A percentile compares a stretch with the other conserved stretches of the same genome.
Evolutionary conservation across 345 rosid species (phyloP).

Genomic region (Eucalyptus camaldulensis): DNA sequence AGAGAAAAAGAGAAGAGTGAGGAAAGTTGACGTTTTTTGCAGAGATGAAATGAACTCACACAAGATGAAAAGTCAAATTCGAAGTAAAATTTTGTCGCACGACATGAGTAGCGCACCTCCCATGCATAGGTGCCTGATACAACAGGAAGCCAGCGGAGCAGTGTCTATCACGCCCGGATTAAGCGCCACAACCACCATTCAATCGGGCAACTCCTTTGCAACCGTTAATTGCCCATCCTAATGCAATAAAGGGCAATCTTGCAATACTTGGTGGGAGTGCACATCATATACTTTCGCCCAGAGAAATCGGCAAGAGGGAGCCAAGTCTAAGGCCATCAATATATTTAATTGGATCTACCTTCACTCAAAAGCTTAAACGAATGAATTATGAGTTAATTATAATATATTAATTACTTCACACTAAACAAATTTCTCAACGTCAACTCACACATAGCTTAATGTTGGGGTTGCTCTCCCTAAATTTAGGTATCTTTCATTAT

Average conservation of each 20-base stretch:
- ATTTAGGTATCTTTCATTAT: too few relatives aligned
- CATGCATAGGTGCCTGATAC: conserved; percentile 86
- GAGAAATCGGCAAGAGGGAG: too few relatives aligned
- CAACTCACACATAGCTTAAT: too few relatives aligned
- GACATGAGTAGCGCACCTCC: conserved; percentile 10
- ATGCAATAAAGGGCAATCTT: conserved; percentile 97
- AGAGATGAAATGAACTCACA: not conserved
- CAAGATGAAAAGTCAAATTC: not conserved
- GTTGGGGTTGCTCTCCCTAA: too few relatives aligned
- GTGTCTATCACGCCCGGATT: conserved; percentile 89
- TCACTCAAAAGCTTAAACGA: too few relatives aligned
- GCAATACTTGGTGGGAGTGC: not conserved
- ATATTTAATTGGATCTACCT: too few relatives aligned
- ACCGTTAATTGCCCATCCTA: conserved; percentile 98
- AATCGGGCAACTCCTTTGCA: conserved; percentile 78
- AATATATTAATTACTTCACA: too few relatives aligned
- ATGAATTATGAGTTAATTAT: too few relatives aligned
- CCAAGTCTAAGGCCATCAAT: too few relatives aligned
- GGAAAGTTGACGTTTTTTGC: not conserved
- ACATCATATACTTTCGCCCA: fast-evolving
- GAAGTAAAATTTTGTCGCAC: not conserved
- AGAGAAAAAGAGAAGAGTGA: not conserved
- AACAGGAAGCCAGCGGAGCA: not conserved
- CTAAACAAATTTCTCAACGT: too few relatives aligned
- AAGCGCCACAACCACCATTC: conserved; percentile 74